Evolutionary conservation across 2,329 filamentous ascomycete species (phyloP).

Genomic region (Monosporascus sp.): DNA sequence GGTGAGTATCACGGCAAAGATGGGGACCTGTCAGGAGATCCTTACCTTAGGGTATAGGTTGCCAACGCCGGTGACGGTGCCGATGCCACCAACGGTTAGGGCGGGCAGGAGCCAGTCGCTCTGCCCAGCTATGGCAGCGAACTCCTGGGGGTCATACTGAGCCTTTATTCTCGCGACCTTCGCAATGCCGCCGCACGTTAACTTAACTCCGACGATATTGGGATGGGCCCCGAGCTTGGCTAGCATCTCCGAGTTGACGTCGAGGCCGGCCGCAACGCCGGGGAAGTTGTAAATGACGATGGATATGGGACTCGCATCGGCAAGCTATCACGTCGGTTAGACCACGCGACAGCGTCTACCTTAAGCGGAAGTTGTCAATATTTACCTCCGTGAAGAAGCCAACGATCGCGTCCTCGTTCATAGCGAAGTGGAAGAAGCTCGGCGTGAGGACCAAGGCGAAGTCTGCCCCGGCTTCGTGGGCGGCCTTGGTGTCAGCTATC

Average conservation of each 20-base stretch:
- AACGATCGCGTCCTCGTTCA: conserved; percentile 53
- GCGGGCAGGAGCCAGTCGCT: conserved; percentile 39
- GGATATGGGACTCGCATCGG: conserved; percentile 52
- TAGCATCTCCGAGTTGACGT: conserved; percentile 62
- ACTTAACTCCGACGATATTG: conserved; percentile 66
- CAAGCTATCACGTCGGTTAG: conserved; percentile 31
- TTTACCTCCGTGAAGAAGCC: conserved; percentile 56
- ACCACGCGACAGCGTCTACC: too few species aligned
- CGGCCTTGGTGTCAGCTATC: conserved; percentile 58
- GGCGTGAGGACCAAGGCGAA: conserved; percentile 64
- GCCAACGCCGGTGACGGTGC: conserved; percentile 9
- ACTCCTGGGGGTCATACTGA: conserved; percentile 6
- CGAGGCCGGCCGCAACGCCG: conserved; percentile 59
- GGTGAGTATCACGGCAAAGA: too few species aligned
- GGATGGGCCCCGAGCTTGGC: conserved; percentile 49
- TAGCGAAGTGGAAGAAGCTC: conserved; percentile 65
- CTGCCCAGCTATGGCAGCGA: conserved; percentile 36
- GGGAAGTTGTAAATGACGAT: conserved; percentile 70
- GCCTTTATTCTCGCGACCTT: conserved; percentile 59
- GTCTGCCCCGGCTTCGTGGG: conserved; percentile 59
- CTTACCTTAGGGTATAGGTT: conserved; percentile 32
- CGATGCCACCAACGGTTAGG: conserved; percentile 9
- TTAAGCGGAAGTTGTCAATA: background rate
- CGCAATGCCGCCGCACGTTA: conserved; percentile 70
- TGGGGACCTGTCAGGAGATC: conserved; percentile 3